Evolutionary conservation across 345 rosid species (phyloP), one percentile per base, ranked within the genome.

Genomic region (Barbarea vulgaris): DNA sequence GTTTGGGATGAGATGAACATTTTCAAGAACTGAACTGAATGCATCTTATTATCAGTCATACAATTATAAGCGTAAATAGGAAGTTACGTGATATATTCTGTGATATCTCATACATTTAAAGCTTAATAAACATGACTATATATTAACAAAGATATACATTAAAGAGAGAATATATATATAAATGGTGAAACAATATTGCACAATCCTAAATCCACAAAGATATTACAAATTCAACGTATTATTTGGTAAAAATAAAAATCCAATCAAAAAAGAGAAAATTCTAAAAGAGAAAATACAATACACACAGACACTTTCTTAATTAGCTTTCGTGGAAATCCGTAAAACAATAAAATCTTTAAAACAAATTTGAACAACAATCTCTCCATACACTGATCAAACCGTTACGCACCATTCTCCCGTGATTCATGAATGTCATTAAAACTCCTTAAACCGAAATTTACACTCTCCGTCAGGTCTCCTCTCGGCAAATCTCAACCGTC

Each of bases 321-420:
- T 76, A 73, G 80, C 66, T 44, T 62, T 0, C 39, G 50, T 62
- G 36, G 75, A 54, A 76, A 76, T 62, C 30, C 33, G 57, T 53
- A 76, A 31, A 39, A 39, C 52, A 58, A 59, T 14, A 67, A 76
- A 69, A 69, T 76, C 25, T 36, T 46, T 14, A 15, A 53, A 69
- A 69, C 65, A 62, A 76, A 76, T 75, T 75, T 60, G 13, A 75
- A 75, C 67, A 53, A 59, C 74, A 60, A 68, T 76, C 10, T 59
- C 69, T n/a, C 37, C 56, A 41, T 48, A 14, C 54, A 52, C 39
- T 63, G 59, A 76, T 14, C 19, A 33, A 54, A 53, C 56, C 21
- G 13, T 31, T 30, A 24, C 56, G 19, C 18, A 15, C 54, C 30
- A 50, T 6, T 53, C 9, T 3, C 31, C 17, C 67, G 48, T 46